Conservation (phyloP, 2,329 filamentous ascomycete species). For the Teratosphaeria epicoccoides region DNA sequence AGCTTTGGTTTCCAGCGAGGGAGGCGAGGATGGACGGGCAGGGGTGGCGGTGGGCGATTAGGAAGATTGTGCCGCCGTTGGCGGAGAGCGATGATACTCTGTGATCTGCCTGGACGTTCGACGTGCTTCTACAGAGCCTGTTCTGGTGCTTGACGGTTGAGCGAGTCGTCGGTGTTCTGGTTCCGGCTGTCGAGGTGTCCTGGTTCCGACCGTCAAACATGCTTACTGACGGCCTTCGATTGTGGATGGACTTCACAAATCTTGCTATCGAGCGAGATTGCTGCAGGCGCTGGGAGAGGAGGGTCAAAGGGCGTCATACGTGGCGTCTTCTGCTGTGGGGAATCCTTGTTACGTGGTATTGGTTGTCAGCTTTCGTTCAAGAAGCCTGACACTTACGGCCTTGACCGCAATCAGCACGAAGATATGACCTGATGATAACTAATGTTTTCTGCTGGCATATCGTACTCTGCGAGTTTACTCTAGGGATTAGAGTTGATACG, state of each 20-base stretch:
- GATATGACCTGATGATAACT: not conserved
- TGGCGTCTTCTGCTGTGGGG: not conserved
- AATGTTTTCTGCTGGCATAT: not conserved
- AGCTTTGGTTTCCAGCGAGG: conserved; percentile 64
- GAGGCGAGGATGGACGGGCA: conserved; percentile 63
- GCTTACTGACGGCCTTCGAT: not conserved
- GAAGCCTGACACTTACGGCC: not conserved
- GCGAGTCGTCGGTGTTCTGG: not conserved
- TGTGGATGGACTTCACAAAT: not conserved
- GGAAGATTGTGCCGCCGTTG: conserved; percentile 5
- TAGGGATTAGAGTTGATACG: not conserved
- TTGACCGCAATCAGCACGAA: not conserved
- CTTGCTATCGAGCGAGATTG: not conserved
- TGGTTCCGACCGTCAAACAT: not conserved
- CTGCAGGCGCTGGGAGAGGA: not conserved
- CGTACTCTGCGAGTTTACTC: not conserved
- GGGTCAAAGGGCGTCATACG: not conserved
- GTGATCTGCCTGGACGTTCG: not conserved
- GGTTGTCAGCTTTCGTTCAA: not conserved
- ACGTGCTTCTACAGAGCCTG: not conserved
- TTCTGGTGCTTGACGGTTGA: not conserved
- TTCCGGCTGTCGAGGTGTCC: not conserved
- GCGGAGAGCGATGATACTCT: not conserved
- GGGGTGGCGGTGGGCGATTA: conserved; percentile 38
- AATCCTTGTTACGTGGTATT: not conserved